These are phyloP conservation scores for Eutrema yunnanense DNA, from an alignment of 345 rosid genomes.

Conservation along the genomic window DNA sequence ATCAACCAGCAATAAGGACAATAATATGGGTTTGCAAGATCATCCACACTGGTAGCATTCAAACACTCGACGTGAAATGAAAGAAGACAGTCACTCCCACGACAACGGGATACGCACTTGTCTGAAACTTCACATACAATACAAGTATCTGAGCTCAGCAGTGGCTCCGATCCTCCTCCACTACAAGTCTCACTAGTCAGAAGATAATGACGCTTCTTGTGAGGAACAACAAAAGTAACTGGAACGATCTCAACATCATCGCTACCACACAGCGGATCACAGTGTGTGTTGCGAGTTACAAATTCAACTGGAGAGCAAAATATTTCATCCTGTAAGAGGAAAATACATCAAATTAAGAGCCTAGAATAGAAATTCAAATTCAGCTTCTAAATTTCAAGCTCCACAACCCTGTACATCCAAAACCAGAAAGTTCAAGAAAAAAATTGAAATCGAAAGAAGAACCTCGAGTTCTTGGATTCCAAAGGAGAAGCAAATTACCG, in stretches of 20 bases:
- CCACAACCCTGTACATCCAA: too few relatives aligned
- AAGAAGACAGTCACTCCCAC: constrained; percentile 8
- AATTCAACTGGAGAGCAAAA: too few relatives aligned
- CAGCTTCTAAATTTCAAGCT: too few relatives aligned
- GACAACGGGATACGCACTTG: neutral
- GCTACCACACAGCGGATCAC: too few relatives aligned
- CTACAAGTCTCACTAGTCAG: neutral
- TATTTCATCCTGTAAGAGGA: too few relatives aligned
- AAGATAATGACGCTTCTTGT: constrained; percentile 6
- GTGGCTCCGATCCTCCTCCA: neutral
- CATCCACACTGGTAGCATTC: neutral
- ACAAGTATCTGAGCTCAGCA: neutral
- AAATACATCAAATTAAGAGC: too few relatives aligned
- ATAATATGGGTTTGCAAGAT: neutral
- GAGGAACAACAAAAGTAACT: neutral
- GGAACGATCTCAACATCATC: neutral
- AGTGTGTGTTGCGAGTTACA: too few relatives aligned
- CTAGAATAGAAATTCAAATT: too few relatives aligned
- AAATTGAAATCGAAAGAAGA: too few relatives aligned
- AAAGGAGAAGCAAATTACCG: too few relatives aligned
- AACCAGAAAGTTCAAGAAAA: too few relatives aligned
- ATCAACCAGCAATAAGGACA: constrained; percentile 21
- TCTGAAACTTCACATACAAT: neutral
- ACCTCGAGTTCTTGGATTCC: too few relatives aligned
- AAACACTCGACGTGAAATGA: constrained; percentile 10